Base-by-base conservation (phyloP, 768 basidiomycete species). In the Suillus discolor region DNA sequence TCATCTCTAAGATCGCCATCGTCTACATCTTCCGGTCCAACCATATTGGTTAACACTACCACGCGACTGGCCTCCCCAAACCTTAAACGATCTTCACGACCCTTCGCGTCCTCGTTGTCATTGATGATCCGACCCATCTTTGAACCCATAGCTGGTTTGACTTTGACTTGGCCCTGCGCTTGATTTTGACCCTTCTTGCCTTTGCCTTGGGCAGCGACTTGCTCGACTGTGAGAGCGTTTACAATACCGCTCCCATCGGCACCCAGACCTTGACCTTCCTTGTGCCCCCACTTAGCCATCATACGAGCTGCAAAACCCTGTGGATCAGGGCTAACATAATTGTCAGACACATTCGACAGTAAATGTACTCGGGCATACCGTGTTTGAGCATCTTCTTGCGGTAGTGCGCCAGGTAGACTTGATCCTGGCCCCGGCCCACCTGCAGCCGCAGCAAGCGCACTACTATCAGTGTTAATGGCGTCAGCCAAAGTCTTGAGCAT, bases 241-340 rank as follows among this genome's bases (percentile, higher is more conserved):
- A 96, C 87, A 54, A 99, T 96, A 2, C 96, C 96, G 2, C 85
- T 84, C 9, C 89, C 92, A 66, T 92, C 88, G 0, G 85, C 89
- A 41, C 97, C 97, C 1, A 98, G 84, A 12, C 96, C 96, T 78
- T 95, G 90, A 1, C 97, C 97, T 74, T 94, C 93, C 74, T 93
- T 92, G 74, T 97, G 94, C 0, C 96, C 96, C 93, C 92, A 96
- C 79, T 96, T 97, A 3, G 92, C 93, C 95, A 97, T 97, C 70
- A 97, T 74, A 41, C 92, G 89, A 15, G 89, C 89, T 39, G 94
- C 94, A 70, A 96, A 94, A 15, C 85, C 85, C 63, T 88, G 89
- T 0, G 88, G 87, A 67, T 92, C 88, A 45, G 87, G 80, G 62
- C 84, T 84, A 63, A 45, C 8, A 8, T 23, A 25, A 41, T 25